Evolutionary conservation across 441 rosid genomes (phyloP), one percentile per base, ranked within the genome.

Genomic region (Populus hybrid): DNA sequence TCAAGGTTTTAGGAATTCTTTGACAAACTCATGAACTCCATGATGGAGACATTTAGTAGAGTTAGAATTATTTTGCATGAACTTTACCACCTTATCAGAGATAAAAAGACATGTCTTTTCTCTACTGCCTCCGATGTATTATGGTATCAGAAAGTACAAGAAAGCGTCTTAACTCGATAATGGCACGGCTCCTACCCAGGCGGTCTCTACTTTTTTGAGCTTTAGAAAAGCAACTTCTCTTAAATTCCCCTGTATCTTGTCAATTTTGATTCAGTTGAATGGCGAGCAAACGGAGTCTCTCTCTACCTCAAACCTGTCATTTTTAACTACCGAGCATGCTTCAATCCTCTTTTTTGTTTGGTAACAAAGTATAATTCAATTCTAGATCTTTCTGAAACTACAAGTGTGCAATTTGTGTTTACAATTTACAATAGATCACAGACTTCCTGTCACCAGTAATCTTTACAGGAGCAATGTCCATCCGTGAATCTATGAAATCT

Each of bases 401-500:
- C 63, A 2, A 57, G n/a, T 7, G 63, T 7, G 63, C 63, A 57
- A 20, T 57, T 57, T 57, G 63, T 57, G 63, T 20, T 20, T 0
- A 20, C 23, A 57, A 57, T 57, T 57, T 57, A 57, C 21, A 57
- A 7, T 6, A 20, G 21, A 57, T 6, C 21, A 20, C 10, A 7
- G 20, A 20, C 4, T 42, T 30, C 28, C 46, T 21, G 18, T 69
- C 12, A 30, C 74, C 74, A 69, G 21, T 42, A 38, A 61, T 69
- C 81, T 73, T 59, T 21, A 40, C 74, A 79, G 46, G 74, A 73
- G 63, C 81, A 74, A 23, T 23, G 21, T 7, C 81, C 74, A 40
- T 73, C 70, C 30, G 40, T 73, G 38, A 38, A 73, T 69, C 63
- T 42, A 36, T 73, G 81, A 63, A 73, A 73, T 16, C 67, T 74